Conservation (phyloP, 2,329 filamentous ascomycete genomes). For the Penicillium nordicum region DNA sequence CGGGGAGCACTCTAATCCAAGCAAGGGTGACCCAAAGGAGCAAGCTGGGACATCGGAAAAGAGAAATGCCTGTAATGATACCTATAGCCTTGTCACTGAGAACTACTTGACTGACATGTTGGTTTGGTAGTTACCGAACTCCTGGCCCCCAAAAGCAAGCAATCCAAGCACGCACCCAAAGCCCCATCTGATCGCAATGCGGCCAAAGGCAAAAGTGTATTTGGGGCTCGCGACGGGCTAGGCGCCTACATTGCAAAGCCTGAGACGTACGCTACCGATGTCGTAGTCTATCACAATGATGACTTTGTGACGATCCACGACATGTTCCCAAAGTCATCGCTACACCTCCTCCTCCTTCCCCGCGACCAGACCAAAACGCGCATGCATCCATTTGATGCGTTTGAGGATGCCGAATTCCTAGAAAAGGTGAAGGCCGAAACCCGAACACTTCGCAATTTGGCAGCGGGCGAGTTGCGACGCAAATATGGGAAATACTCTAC, state of each 20-base stretch:
- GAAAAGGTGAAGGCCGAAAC: constrained; percentile 60
- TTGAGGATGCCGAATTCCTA: constrained; percentile 69
- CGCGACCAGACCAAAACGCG: constrained; percentile 60
- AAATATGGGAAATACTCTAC: constrained; percentile 62
- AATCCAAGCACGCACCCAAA: constrained; percentile 22
- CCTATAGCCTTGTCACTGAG: background rate
- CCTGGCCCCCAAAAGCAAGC: constrained; percentile 52
- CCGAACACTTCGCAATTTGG: constrained; percentile 59
- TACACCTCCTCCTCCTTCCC: constrained; percentile 86
- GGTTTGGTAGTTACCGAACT: constrained; percentile 50
- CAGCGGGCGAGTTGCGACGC: constrained; percentile 70
- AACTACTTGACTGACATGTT: background rate
- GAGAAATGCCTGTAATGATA: constrained; percentile 38
- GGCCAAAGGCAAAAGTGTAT: constrained; percentile 16
- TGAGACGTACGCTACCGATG: constrained; percentile 54
- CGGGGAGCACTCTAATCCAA: background rate
- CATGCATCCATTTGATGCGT: constrained; percentile 72
- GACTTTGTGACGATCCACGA: constrained; percentile 76
- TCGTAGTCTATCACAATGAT: constrained; percentile 64
- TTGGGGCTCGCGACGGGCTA: constrained; percentile 58
- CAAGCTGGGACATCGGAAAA: constrained; percentile 24
- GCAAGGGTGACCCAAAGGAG: background rate
- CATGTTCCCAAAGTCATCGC: constrained; percentile 75
- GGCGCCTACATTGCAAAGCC: constrained; percentile 65
- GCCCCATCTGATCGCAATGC: constrained; percentile 17